Conservation (phyloP, 1,284 basidiomycete genomes). For the Pseudozyma tsukubaensis region DNA sequence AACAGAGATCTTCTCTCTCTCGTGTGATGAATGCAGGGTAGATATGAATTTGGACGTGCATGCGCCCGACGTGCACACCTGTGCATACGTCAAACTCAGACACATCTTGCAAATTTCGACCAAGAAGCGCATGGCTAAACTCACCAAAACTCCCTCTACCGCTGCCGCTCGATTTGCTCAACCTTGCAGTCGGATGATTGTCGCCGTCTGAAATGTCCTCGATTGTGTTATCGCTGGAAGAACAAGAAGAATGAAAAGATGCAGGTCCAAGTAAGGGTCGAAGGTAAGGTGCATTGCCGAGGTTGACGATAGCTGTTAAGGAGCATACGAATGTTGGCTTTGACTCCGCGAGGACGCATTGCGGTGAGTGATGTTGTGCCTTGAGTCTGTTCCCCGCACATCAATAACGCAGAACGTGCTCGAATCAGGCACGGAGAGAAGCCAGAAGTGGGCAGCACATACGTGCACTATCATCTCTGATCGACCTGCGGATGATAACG, state of each 20-base stretch:
- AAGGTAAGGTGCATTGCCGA: constrained; percentile 2
- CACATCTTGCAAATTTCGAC: not conserved
- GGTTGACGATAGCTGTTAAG: not conserved
- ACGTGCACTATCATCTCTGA: not conserved
- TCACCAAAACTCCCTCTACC: constrained; percentile 1
- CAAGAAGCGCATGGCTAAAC: not conserved
- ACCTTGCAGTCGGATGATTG: not conserved
- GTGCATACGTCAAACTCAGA: constrained; percentile 14
- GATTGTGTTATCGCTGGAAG: not conserved
- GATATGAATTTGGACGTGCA: constrained; percentile 18
- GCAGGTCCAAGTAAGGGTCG: not conserved
- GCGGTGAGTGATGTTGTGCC: too few species aligned
- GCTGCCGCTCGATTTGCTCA: not conserved
- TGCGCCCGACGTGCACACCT: constrained; percentile 28
- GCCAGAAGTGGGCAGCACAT: not conserved
- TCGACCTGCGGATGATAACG: too few species aligned
- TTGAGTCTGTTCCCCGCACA: not conserved
- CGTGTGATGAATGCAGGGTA: constrained; percentile 2
- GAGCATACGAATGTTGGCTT: not conserved
- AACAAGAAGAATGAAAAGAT: not conserved
- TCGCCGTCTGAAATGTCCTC: constrained; percentile 2
- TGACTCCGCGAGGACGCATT: too few species aligned
- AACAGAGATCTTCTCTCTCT: not conserved
- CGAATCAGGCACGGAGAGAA: not conserved
- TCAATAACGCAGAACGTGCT: not conserved